Evolutionary conservation across 352 stramenopile species (phyloP).

Genomic region (Phytophthora syringae): DNA sequence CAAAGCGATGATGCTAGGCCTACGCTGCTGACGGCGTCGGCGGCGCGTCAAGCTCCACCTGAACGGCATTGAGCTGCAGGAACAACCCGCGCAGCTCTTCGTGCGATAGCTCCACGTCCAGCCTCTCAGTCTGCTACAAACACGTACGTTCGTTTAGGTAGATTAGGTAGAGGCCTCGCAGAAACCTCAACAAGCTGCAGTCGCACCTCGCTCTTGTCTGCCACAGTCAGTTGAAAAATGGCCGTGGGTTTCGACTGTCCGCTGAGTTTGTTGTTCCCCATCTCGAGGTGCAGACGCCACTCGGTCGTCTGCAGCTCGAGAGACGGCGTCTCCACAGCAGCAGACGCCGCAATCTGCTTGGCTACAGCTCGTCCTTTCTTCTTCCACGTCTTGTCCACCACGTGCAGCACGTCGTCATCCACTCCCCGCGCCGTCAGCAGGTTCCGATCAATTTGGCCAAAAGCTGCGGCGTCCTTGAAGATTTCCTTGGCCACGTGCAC

Average conservation of each 20-base stretch:
- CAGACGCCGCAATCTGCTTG: conserved; percentile 13
- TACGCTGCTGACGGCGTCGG: conserved; percentile 24
- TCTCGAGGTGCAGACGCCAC: conserved; percentile 65
- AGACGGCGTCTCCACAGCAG: conserved; percentile 14
- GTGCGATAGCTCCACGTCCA: conserved; percentile 70
- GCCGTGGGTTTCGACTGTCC: conserved; percentile 48
- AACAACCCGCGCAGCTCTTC: conserved; percentile 60
- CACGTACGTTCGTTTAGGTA: too few species aligned
- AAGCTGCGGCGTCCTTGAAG: conserved; percentile 53
- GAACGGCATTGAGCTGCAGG: conserved; percentile 66
- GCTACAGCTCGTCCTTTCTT: conserved; percentile 49
- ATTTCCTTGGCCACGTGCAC: conserved; percentile 37
- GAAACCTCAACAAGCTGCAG: too few species aligned
- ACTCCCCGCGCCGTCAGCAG: conserved; percentile 36
- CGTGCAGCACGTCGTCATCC: conserved; percentile 30
- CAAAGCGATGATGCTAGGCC: not conserved
- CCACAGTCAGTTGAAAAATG: conserved; percentile 63
- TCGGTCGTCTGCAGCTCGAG: conserved; percentile 44
- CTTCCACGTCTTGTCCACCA: conserved; percentile 62
- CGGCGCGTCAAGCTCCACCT: conserved; percentile 49
- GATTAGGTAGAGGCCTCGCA: too few species aligned
- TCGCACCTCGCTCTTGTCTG: conserved; percentile 27
- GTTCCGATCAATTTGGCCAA: conserved; percentile 42
- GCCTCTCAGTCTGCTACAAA: conserved; percentile 42
- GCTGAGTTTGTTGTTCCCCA: conserved; percentile 49